A percentile compares a stretch with the other conserved stretches of the same genome.
Evolutionary conservation across 2,329 filamentous ascomycete genomes (phyloP).

Genomic region (Apiospora saccharicola): DNA sequence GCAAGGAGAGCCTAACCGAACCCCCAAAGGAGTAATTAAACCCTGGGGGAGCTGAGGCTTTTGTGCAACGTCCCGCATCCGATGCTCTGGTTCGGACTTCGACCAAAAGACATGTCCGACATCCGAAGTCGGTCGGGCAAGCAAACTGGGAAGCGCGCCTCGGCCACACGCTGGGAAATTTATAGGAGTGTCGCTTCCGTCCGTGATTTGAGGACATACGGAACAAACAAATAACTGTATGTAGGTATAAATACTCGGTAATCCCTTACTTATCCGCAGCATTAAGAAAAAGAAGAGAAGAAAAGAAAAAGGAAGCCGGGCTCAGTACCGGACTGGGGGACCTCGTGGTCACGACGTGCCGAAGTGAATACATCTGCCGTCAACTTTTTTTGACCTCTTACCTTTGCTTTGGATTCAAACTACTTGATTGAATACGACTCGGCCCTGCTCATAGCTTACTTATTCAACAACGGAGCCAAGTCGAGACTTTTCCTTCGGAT

Average conservation of each 20-base stretch:
- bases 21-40: not conserved
- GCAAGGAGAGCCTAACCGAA: not conserved
- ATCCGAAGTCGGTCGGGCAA: slow-evolving; percentile 10
- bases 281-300: not conserved
- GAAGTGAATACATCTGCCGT: not conserved
- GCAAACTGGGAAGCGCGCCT: not conserved
- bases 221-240: not conserved
- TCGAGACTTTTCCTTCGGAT: not conserved
- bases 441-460: not conserved
- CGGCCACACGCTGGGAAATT: not conserved
- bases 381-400: not conserved
- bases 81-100: not conserved
- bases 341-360: not conserved
- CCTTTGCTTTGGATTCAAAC: not conserved
- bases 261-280: not conserved
- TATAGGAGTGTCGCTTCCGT: not conserved
- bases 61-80: not conserved
- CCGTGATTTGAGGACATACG: not conserved
- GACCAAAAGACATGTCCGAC: not conserved
- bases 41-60: not conserved
- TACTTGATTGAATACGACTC: not conserved
- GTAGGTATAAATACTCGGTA: not conserved
- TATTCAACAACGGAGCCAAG: not conserved
- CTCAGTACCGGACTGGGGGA: not conserved
- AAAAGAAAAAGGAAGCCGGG: not conserved